Evolutionary conservation across 129 eudicot genomes (phyloP), one percentile per base, ranked within the genome.

Genomic region (Tanacetum coccineum): DNA sequence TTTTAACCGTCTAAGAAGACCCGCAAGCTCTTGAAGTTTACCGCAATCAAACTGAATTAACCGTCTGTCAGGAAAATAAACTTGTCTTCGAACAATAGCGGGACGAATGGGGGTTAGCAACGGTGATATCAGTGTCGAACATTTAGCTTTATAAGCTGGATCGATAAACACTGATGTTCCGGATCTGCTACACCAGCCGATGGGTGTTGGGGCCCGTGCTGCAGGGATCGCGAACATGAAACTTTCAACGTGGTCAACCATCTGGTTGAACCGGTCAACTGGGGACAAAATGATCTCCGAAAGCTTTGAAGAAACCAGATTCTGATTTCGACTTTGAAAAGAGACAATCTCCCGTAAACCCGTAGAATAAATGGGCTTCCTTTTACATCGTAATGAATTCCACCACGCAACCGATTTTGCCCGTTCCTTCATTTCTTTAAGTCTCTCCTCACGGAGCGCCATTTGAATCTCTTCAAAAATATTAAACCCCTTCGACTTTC

Each of bases 191-290:
- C 90, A 89, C 99, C 99, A 94, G 56, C 90, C 88, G 70, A 74
- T 44, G 19, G 99, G 96, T 12, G 81, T 71, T 9, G 95, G 90
- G n/a, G 99, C 95, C 50, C 99, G 84, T 55, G 99, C 99, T 2
- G 97, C 97, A 15, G 99, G 99, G 49, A 94, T 89, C 9, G 95
- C 96, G 66, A 89, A 94, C 99, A 94, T 89, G 85, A 94, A 94
- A 81, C 88, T 79, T 76, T 87, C 99, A 14, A 94, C 87, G 54
- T 82, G 93, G 78, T 83, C 88, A 67, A 25, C 78, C 85, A 85
- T 87, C 71, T 81, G 75, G 32, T 77, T 76, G 52, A 94, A 89
- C 60, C 97, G 85, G 45, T 94, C 94, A 77, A 81, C 95, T 11
- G 97, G 97, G 19, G 99, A 81, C 53, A 89, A 70, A 46, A 94